Evolutionary conservation across 768 basidiomycete species (phyloP).

Genomic region (Pleurotus cornucopiae): DNA sequence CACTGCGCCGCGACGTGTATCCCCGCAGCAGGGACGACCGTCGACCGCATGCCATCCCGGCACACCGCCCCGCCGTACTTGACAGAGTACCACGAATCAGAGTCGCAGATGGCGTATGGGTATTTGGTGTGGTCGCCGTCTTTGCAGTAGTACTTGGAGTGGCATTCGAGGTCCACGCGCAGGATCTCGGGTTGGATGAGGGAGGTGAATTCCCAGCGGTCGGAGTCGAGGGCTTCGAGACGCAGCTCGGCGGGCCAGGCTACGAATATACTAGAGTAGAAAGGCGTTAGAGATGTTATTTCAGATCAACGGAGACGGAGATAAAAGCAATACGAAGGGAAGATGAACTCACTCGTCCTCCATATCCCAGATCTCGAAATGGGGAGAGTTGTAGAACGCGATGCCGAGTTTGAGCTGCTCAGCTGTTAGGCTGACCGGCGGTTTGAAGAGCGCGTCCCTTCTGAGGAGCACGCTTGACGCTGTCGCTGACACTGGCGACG

Average conservation of each 20-base stretch:
- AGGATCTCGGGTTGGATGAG: not conserved
- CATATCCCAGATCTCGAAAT: constrained; percentile 33
- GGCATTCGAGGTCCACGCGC: not conserved
- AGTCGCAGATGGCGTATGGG: not conserved
- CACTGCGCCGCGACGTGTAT: not conserved
- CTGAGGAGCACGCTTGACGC: not conserved
- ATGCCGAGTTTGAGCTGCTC: constrained; percentile 20
- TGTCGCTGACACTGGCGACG: too few species aligned
- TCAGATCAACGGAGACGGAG: not conserved
- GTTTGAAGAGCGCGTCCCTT: not conserved
- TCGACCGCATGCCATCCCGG: not conserved
- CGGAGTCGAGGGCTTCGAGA: not conserved
- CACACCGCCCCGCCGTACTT: not conserved
- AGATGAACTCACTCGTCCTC: constrained; percentile 23
- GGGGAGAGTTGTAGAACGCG: constrained; percentile 23
- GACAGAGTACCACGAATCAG: not conserved
- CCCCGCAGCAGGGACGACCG: not conserved
- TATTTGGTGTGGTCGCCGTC: not conserved
- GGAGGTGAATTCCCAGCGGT: not conserved
- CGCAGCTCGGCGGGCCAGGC: constrained; percentile 6
- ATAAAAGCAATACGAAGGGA: not conserved
- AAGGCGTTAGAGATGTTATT: too few species aligned
- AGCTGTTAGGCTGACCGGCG: not conserved
- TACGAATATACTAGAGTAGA: not conserved
- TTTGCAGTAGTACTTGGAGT: constrained; percentile 2